Evolutionary conservation across 805 yeast genomes (phyloP), one percentile per base, ranked within the genome.

Genomic region (Candida silvicultrix): DNA sequence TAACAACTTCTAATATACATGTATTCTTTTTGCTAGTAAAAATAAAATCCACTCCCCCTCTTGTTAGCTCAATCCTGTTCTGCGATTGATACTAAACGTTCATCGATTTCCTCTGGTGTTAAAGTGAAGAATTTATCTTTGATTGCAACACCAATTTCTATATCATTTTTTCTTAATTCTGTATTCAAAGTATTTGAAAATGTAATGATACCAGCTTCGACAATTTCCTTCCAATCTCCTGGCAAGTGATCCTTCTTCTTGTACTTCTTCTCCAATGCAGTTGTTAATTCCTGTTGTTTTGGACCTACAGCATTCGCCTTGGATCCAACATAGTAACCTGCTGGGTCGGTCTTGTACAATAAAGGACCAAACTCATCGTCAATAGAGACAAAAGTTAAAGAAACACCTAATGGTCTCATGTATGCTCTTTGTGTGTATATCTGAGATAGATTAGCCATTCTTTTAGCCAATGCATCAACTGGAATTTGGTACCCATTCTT

Each of bases 21-120:
- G 21, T 12, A 22, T 35, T 10, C n/a, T 21, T n/a, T n/a, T n/a
- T n/a, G n/a, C n/a, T n/a, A n/a, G n/a, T n/a, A n/a, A n/a, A n/a
- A n/a, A n/a, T n/a, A n/a, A n/a, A n/a, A n/a, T n/a, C n/a, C n/a
- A n/a, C n/a, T n/a, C n/a, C n/a, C n/a, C n/a, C n/a, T n/a, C n/a
- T n/a, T n/a, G n/a, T n/a, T n/a, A n/a, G n/a, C n/a, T n/a, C n/a
- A 90, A 71, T 94, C 99, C 71, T 88, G 92, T 71, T 94, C 99
- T 43, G 99, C 98, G 64, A 94, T 89, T 21, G 97, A 79, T 29
- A 89, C 86, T 62, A 94, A 75, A 62, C 98, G 77, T 70, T 89
- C 97, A 66, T 94, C 99, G 54, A 94, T 90, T 67, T 94, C 95
- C 35, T 89, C 97, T 10, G 85, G 77, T 5, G 82, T 72, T 58